These are phyloP conservation scores for Pseudogymnoascus sp. DNA, from an alignment of 2,329 filamentous ascomycete genomes.

Conservation along the genomic window DNA sequence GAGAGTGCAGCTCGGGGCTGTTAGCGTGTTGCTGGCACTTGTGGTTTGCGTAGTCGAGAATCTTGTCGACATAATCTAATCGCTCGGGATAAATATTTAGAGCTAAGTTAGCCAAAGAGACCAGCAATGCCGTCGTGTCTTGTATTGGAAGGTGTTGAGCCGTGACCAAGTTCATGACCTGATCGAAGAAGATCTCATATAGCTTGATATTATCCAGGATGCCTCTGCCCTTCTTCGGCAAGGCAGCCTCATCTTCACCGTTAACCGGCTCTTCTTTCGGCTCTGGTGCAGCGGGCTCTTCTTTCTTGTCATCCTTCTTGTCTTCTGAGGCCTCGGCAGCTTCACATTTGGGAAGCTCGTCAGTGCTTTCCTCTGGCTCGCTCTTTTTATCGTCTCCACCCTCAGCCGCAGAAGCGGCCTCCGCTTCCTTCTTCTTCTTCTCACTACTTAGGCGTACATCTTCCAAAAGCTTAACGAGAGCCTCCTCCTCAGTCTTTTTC, in stretches of 20 bases:
- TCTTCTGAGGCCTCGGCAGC: conserved; percentile 32
- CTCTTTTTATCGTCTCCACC: conserved; percentile 23
- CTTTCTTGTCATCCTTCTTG: conserved; percentile 40
- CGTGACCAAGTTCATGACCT: conserved; percentile 89
- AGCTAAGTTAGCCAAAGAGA: conserved; percentile 88
- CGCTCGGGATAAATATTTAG: conserved; percentile 92
- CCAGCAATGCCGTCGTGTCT: conserved; percentile 86
- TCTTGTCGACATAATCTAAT: conserved; percentile 91
- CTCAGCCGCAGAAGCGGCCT: not conserved
- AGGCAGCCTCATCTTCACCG: conserved; percentile 32
- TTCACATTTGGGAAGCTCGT: conserved; percentile 20
- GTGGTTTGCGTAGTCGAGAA: conserved; percentile 76
- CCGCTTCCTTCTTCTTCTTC: conserved; percentile 19
- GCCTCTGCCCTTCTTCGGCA: conserved; percentile 31
- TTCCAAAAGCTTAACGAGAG: conserved; percentile 68
- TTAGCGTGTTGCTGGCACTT: conserved; percentile 87
- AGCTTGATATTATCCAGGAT: conserved; percentile 76
- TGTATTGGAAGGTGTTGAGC: conserved; percentile 86
- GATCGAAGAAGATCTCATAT: conserved; percentile 95
- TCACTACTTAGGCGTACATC: conserved; percentile 65
- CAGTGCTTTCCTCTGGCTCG: conserved; percentile 18
- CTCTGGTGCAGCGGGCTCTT: conserved; percentile 28
- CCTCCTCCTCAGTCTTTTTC: conserved; percentile 75
- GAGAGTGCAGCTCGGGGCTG: conserved; percentile 89
- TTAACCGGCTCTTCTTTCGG: conserved; percentile 26